A percentile compares a stretch with the other conserved stretches of the same genome.
Conservation (phyloP, 495 filamentous ascomycete species). For the Penicillium maclennaniae region DNA sequence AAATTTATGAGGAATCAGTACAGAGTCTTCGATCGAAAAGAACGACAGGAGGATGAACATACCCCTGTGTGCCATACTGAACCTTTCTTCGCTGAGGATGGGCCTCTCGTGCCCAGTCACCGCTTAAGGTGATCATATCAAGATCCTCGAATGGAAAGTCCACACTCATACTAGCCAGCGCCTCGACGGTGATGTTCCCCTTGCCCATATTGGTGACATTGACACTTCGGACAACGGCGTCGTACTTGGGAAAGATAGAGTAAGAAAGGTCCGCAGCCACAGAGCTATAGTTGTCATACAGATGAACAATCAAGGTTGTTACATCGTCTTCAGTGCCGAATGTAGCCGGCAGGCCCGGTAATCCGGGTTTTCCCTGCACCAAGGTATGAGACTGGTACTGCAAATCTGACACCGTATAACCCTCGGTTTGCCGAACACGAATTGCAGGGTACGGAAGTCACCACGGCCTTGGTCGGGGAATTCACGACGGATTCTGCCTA, state of each 20-base stretch:
- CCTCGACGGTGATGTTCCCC: slow-evolving; percentile 41
- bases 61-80: slow-evolving; percentile 34
- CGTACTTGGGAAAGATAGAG: slow-evolving; percentile 51
- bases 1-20: neutral
- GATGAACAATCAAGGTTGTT: slow-evolving; percentile 45
- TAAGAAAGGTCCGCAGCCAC: slow-evolving; percentile 50
- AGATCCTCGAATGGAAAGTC: slow-evolving; percentile 50
- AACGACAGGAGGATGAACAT: neutral
- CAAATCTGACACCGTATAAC: slow-evolving; percentile 48
- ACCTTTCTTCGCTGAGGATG: slow-evolving; percentile 34
- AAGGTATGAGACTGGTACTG: slow-evolving; percentile 45
- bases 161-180: slow-evolving; percentile 49
- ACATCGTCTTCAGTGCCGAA: slow-evolving; percentile 46
- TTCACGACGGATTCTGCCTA: slow-evolving; percentile 48
- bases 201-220: slow-evolving; percentile 48
- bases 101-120: slow-evolving; percentile 53
- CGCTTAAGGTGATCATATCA: slow-evolving; percentile 50
- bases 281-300: slow-evolving; percentile 48
- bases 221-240: slow-evolving; percentile 51
- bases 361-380: slow-evolving; percentile 40
- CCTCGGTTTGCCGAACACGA: slow-evolving; percentile 46
- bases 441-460: slow-evolving; percentile 52
- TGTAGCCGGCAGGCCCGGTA: slow-evolving; percentile 48
- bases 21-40: neutral
- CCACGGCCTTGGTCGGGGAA: slow-evolving; percentile 54